These are phyloP conservation scores for Arabidopsis thaliana DNA, from an alignment of 345 rosid species.

Conservation along the genomic window DNA sequence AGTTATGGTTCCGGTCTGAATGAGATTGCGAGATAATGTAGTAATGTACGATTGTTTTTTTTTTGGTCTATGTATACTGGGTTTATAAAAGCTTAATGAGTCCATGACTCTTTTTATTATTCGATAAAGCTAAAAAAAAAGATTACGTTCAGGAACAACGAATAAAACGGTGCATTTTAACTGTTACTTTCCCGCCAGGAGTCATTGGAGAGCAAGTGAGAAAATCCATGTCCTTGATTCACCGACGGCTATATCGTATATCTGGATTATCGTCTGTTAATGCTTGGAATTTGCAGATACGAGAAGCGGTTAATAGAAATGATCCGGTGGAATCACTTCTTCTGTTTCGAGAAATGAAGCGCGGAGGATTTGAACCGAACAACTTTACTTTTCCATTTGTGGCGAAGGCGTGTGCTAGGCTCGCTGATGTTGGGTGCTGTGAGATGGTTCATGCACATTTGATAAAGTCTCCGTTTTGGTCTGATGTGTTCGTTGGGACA, in stretches of 20 bases:
- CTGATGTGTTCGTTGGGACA: slow-evolving; percentile 57
- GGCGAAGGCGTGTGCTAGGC: slow-evolving; percentile 67
- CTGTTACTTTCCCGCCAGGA: slow-evolving; percentile 10
- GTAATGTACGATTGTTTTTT: not conserved
- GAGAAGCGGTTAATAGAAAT: slow-evolving; percentile 52
- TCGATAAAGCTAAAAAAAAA: not conserved
- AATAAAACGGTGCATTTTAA: not conserved
- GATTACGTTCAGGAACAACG: not conserved
- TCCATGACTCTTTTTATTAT: not conserved
- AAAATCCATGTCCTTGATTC: slow-evolving; percentile 41
- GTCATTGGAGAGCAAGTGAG: not conserved
- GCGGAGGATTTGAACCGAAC: slow-evolving; percentile 52
- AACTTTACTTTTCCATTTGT: slow-evolving; percentile 63
- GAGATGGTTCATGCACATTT: slow-evolving; percentile 55
- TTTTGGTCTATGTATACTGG: not conserved
- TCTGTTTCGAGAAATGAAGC: slow-evolving; percentile 59
- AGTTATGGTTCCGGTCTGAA: slow-evolving; percentile 22
- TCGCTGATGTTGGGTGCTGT: slow-evolving; percentile 38
- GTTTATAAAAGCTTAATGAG: slow-evolving; percentile 1
- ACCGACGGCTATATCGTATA: slow-evolving; percentile 26
- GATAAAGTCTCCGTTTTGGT: slow-evolving; percentile 53
- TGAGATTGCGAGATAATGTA: not conserved
- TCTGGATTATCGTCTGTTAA: slow-evolving; percentile 34
- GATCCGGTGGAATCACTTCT: slow-evolving; percentile 47
- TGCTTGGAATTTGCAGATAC: slow-evolving; percentile 54